Evolutionary conservation across 2,329 filamentous ascomycete species (phyloP), one percentile per base, ranked within the genome.

Genomic region (Fusarium drepaniforme): DNA sequence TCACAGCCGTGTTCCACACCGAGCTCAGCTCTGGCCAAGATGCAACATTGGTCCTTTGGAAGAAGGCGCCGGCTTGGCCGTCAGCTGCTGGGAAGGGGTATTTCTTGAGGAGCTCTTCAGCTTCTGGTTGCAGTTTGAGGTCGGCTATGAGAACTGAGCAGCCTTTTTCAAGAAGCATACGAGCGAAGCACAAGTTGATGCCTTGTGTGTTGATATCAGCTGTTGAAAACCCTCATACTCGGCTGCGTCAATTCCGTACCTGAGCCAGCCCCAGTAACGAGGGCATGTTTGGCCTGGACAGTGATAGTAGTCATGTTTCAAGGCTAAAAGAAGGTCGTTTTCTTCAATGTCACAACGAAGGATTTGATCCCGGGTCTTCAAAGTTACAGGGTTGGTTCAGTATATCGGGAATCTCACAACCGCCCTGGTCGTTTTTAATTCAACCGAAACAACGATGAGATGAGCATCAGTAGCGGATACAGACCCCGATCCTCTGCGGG

Each of bases 91-190:
- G 71, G 68, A 81, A 76, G 4, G 81, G 79, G 59, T 83, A 82
- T 38, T 80, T 66, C 7, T 70, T 66, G n/a, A 84, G 65, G 13
- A 85, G 74, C 15, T 75, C 66, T 51, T 81, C 75, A n/a, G 83
- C 82, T 67, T 83, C 82, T 16, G 81, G 77, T 9, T 79, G 79
- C 23, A 84, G 79, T 38, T 72, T 69, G 46, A 84, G 74, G 70
- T 85, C 83, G 49, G 78, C 84, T 42, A 85, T 78, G 28, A 85
- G 66, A 49, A 85, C 83, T 12, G 83, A 84, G 71, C 80, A 84
- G 64, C 81, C 82, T 21, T 79, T 78, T 4, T 69, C 66, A 38
- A 85, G 79, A 4, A 85, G 79, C 4, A 82, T 70, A 23, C 76
- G 73, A 56, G 80, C 78, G 68, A 85, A 83, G 38, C 76, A 80